Evolutionary conservation across 2,329 filamentous ascomycete species (phyloP).

Genomic region (Furcasterigmium furcatum): DNA sequence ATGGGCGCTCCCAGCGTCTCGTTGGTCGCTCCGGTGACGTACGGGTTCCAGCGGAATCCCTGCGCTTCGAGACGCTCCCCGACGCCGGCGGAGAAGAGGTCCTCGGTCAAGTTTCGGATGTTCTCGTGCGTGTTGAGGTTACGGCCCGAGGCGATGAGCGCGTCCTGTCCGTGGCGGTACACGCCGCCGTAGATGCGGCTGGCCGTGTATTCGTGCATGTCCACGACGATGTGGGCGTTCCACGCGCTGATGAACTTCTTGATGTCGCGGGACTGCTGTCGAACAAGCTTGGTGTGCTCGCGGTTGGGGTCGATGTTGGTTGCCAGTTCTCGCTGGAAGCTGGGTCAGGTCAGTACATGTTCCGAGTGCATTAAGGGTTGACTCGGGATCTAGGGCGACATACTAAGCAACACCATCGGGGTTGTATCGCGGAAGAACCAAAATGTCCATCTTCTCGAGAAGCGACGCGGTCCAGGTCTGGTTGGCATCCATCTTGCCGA

Average conservation of each 20-base stretch:
- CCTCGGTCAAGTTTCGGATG: conserved; percentile 18
- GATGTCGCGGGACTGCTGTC: conserved; percentile 19
- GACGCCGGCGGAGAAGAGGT: conserved; percentile 15
- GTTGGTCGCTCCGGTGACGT: conserved; percentile 15
- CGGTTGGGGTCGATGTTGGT: conserved; percentile 22
- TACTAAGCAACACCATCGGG: conserved; percentile 20
- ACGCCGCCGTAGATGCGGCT: conserved; percentile 17
- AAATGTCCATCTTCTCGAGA: conserved; percentile 21
- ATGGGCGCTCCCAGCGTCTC: conserved; percentile 10
- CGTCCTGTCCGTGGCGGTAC: conserved; percentile 18
- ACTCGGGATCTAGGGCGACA: background rate
- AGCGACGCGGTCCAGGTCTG: conserved; percentile 18
- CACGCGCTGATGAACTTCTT: conserved; percentile 17
- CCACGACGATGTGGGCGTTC: conserved; percentile 19
- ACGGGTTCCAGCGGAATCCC: conserved; percentile 20
- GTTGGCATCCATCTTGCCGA: conserved; percentile 22
- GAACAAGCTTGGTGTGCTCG: conserved; percentile 20
- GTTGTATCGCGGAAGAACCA: conserved; percentile 23
- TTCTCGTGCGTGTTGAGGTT: conserved; percentile 23
- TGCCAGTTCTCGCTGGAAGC: conserved; percentile 20
- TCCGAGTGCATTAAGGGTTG: background rate
- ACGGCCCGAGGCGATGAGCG: conserved; percentile 21
- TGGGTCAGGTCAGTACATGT: background rate
- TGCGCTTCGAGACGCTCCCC: conserved; percentile 16
- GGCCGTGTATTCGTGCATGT: conserved; percentile 18